Evolutionary conservation across 2,329 filamentous ascomycete species (phyloP), one percentile per base, ranked within the genome.

Genomic region (Talaromyces sp.): DNA sequence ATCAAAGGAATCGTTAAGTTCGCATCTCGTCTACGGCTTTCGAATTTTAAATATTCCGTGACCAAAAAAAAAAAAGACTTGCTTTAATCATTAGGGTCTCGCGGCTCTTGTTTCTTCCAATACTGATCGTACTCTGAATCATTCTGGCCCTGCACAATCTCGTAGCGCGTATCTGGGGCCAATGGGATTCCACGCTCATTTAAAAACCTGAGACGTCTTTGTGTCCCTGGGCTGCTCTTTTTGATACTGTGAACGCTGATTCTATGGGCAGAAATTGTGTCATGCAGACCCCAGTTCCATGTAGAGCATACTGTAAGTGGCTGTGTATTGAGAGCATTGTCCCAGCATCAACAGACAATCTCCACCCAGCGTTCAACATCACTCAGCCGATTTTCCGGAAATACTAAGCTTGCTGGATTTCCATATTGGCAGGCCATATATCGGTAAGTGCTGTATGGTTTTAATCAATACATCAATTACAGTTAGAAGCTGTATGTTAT

Each of bases 361-460:
- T 87, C 85, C 21, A 84, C 68, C 85, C 84, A 86, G 0, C 85
- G 84, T 64, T 86, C 84, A 0, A 79, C 80, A 54, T 86, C n/a
- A n/a, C n/a, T n/a, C n/a, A n/a, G n/a, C n/a, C n/a, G n/a, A n/a
- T n/a, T n/a, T n/a, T n/a, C n/a, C n/a, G n/a, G n/a, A n/a, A n/a
- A n/a, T n/a, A n/a, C n/a, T n/a, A n/a, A n/a, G n/a, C n/a, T n/a
- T n/a, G n/a, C n/a, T n/a, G n/a, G n/a, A n/a, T n/a, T n/a, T n/a
- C n/a, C n/a, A n/a, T n/a, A n/a, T n/a, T n/a, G n/a, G n/a, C n/a
- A n/a, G n/a, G n/a, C n/a, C n/a, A n/a, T n/a, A n/a, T n/a, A n/a
- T n/a, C n/a, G n/a, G n/a, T n/a, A n/a, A n/a, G n/a, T n/a, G n/a
- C n/a, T n/a, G n/a, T n/a, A n/a, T n/a, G n/a, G n/a, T n/a, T n/a